phyloP scores from a whole-genome alignment of 768 basidiomycete species.

The Boletus rubroflammeus region DNA sequence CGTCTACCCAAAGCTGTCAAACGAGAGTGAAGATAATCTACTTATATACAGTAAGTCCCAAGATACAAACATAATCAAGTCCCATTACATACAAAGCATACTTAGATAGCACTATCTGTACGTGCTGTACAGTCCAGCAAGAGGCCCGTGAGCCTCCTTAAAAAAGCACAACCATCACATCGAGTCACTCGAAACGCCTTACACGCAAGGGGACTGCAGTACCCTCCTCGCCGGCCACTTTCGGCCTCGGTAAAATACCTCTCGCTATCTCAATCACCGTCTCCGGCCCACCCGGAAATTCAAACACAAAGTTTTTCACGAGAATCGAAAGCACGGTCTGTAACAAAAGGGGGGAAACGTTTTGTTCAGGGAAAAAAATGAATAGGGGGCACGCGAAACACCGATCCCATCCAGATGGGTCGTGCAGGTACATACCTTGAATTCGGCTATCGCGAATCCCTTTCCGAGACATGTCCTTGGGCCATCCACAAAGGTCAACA shows the following conservation, averaged over 20 bases:
- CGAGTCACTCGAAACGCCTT: conserved; percentile 5
- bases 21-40: no score
- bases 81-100: no score
- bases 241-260: conserved; percentile 21
- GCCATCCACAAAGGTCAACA: not conserved
- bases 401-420: not conserved
- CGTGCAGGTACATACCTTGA: not conserved
- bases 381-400: not conserved
- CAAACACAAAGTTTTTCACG: conserved; percentile 12
- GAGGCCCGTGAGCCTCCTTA: not conserved
- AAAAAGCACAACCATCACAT: not conserved
- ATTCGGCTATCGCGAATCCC: conserved; percentile 6
- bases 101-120: not conserved
- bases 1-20: no score
- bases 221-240: conserved; percentile 25
- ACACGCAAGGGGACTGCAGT: conserved; percentile 3
- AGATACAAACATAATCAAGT: no score
- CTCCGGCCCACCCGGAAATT: conserved; percentile 18
- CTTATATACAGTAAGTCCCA: no score
- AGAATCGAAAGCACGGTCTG: not conserved
- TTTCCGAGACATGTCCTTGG: conserved; percentile 7
- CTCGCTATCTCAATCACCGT: conserved; percentile 9
- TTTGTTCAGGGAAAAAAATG: no score
- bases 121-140: not conserved
- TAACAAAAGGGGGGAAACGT: no score